A percentile compares a stretch with the other conserved stretches of the same genome.
Conservation (phyloP, 1,284 basidiomycete genomes). For the Fomitopsis betulina region DNA sequence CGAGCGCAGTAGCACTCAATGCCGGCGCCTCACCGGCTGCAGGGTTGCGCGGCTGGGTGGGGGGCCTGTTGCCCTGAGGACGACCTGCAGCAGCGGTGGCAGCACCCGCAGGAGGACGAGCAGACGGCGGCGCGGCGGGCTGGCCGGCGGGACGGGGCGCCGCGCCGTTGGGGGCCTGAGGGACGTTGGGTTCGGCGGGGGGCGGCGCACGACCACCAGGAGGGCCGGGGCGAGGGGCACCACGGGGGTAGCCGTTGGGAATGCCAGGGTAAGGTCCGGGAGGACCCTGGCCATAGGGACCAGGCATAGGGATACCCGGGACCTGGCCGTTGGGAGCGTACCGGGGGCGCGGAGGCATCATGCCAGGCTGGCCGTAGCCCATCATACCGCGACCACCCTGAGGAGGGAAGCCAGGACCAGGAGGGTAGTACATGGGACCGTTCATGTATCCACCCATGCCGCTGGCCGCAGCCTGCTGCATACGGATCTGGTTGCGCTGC, state of each 20-base stretch:
- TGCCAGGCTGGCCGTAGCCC: constrained; percentile 77
- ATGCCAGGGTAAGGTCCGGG: constrained; percentile 66
- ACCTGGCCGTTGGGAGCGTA: constrained; percentile 76
- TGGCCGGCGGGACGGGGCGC: constrained; percentile 44
- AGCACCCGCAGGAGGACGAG: constrained; percentile 41
- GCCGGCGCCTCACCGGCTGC: constrained; percentile 34
- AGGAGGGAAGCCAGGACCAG: constrained; percentile 79
- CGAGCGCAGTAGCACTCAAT: constrained; percentile 52
- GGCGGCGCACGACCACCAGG: constrained; percentile 34
- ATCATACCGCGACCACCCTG: constrained; percentile 80
- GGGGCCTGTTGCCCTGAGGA: constrained; percentile 25
- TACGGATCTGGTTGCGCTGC: constrained; percentile 92
- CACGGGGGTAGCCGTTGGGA: constrained; percentile 53
- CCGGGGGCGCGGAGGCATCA: constrained; percentile 84
- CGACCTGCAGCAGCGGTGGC: constrained; percentile 30
- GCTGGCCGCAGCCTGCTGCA: constrained; percentile 88
- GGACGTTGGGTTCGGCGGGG: constrained; percentile 56
- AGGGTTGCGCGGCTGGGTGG: constrained; percentile 26
- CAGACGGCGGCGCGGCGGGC: constrained; percentile 39
- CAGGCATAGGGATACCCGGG: constrained; percentile 70
- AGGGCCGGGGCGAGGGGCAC: constrained; percentile 36
- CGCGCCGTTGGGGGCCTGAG: constrained; percentile 40
- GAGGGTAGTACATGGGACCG: constrained; percentile 82
- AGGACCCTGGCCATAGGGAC: constrained; percentile 63
- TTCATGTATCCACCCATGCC: constrained; percentile 82